Base-by-base conservation (phyloP, 805 yeast species). In the Tetrapisispora namnaoensis region DNA sequence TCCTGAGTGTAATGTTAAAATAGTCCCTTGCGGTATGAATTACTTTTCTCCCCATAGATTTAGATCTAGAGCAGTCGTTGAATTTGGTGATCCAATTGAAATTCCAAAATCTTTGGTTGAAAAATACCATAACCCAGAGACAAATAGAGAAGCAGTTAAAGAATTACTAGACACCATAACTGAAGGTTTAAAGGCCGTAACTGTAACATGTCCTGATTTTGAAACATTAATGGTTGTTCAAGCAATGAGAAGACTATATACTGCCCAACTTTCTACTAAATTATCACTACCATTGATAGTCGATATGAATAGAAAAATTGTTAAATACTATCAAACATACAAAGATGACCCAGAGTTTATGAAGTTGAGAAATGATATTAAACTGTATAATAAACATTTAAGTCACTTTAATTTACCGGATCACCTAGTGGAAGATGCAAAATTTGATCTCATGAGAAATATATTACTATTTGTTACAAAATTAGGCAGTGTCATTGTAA, bases 21-120 rank as follows among this genome's bases (percentile, higher is more conserved):
- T 91, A 55, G 95, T 93, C 14, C 98, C 98, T 4, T 89, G 96
- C 63, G 99, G 99, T 39, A 83, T 93, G 91, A 91, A 91, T 68
- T 91, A 91, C 68, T 91, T 91, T 76, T 95, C 87, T 61, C 91
- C 96, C 5, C 95, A 91, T 69, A 89, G 86, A 64, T 91, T 93
- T 70, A 77, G 99, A 66, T 87, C 96, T 7, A 77, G 99, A 57
- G 97, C 96, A 2, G 96, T 91, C 17, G 77, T 93, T 43, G 99
- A 91, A 67, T 91, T 90, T 68, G 99, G 99, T 16, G 75, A 80
- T 49, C 96, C 96, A 7, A 78, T 90, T 49, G 82, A 78, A 45
- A 80, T 93, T 36, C 66, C 77, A 3, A 67, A 69, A 21, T 78
- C 76, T 37, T 70, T 87, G 48, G 86, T 88, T 5, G 75, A 72